Evolutionary conservation across 768 basidiomycete species (phyloP).

Genomic region (Psilocybe azurescens): DNA sequence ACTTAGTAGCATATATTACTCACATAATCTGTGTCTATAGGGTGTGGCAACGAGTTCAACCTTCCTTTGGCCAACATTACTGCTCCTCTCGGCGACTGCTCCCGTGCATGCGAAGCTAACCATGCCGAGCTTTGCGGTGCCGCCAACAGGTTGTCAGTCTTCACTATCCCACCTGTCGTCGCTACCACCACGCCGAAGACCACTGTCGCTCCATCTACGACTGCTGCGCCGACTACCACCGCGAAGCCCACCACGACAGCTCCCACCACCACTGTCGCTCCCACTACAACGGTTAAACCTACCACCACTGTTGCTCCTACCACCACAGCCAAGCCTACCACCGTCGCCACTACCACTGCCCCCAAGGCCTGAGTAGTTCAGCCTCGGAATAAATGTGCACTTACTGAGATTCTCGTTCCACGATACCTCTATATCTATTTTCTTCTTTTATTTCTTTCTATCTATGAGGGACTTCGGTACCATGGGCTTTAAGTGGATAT

Average conservation of each 20-base stretch:
- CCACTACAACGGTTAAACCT: background rate
- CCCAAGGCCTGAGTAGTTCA: too few species aligned
- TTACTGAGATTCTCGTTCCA: too few species aligned
- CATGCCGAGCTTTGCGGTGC: conserved; percentile 24
- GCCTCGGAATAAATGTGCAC: too few species aligned
- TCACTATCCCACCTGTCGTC: background rate
- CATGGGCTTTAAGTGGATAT: too few species aligned
- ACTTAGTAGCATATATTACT: background rate
- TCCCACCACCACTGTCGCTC: background rate
- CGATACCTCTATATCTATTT: too few species aligned
- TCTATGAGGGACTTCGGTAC: too few species aligned
- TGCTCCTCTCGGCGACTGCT: conserved; percentile 19
- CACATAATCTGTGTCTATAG: background rate
- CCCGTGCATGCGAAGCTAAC: conserved; percentile 18
- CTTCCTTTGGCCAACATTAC: conserved; percentile 16
- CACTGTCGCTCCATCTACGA: background rate
- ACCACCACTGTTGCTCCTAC: background rate
- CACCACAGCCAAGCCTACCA: too few species aligned
- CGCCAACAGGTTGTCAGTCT: conserved; percentile 18
- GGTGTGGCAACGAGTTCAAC: conserved; percentile 21
- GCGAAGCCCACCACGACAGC: background rate
- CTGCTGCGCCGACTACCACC: background rate
- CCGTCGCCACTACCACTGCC: too few species aligned
- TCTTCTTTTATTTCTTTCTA: too few species aligned
- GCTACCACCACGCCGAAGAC: background rate